Base-by-base conservation (phyloP, 495 filamentous ascomycete genomes). In the Aspergillus affinis region DNA sequence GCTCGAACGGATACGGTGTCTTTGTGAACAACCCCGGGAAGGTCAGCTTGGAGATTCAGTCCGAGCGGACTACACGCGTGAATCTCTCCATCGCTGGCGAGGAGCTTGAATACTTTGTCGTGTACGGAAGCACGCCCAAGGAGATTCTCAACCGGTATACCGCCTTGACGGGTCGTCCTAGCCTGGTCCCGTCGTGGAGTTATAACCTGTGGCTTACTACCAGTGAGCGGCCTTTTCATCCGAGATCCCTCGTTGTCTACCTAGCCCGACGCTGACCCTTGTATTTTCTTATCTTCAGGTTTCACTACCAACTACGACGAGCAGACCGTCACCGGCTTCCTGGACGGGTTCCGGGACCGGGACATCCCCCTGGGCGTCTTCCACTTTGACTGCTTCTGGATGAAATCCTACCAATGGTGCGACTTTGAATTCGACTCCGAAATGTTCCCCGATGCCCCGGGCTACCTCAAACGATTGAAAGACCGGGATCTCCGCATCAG, bases 281-380 rank as follows among this genome's bases (percentile, higher is more conserved):
- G 15, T 51, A 30, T 12, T 18, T 53, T 20, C 55, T 51, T 10
- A 9, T n/a, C 6, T 26, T 26, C 17, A 72, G 70, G 72, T 41
- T 90, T 90, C 69, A 89, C 87, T 6, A 89, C 88, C 5, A 83
- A 82, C 54, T 90, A 91, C 64, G 84, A 86, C 60, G 86, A 90
- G 62, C 69, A 76, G 49, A 89, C 87, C 1, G 87, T 90, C 19
- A 86, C 77, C 44, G 79, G 78, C 9, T 89, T 90, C 70, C 75
- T 90, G 15, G 81, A 88, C 59, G 85, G 85, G 10, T 90, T 90
- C 82, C 79, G 80, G 54, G 79, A 83, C 36, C 78, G 86, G 6
- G 80, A 84, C 57, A 86, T 86, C 51, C 86, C 87, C 1, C 76
- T 90, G 8, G 82, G 86, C 30, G 86, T 88, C 20, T 90, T 90